Evolutionary conservation across 345 rosid genomes (phyloP).

Genomic region (Bruguiera gymnorhiza): DNA sequence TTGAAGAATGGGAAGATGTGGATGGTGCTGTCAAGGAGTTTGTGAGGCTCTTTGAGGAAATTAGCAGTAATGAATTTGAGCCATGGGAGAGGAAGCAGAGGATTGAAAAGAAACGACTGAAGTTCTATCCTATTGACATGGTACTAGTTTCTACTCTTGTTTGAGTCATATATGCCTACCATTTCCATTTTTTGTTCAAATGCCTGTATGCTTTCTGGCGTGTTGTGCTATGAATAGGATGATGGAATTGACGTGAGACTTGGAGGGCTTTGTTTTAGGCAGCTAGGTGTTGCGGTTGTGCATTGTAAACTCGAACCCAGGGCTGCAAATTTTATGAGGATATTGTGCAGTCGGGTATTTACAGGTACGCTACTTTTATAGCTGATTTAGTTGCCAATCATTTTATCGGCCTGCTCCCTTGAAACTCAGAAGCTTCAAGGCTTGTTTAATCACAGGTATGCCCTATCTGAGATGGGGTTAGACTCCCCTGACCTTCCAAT

Average conservation of each 20-base stretch:
- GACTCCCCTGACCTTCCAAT: conserved; percentile 67
- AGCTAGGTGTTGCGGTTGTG: conserved; percentile 57
- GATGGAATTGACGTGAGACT: conserved; percentile 68
- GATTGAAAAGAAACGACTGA: conserved; percentile 58
- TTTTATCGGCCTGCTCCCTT: neutral
- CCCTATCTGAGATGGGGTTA: conserved; percentile 68
- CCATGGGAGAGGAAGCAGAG: conserved; percentile 83
- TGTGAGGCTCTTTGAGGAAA: conserved; percentile 55
- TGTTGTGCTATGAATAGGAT: conserved; percentile 37
- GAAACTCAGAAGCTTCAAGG: neutral
- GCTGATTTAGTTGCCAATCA: neutral
- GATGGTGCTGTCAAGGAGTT: conserved; percentile 63
- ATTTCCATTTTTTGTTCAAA: neutral
- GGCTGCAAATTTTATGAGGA: conserved; percentile 61
- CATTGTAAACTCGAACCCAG: conserved; percentile 66
- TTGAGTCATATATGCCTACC: neutral
- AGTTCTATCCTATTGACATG: conserved; percentile 72
- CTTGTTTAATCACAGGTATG: conserved; percentile 40
- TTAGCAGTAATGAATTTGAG: conserved; percentile 76
- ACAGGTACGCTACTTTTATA: conserved; percentile 33
- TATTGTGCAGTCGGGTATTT: conserved; percentile 68
- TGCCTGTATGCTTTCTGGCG: neutral
- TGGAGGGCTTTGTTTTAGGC: conserved; percentile 69
- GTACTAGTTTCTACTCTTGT: conserved; percentile 22
- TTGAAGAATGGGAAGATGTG: conserved; percentile 63